Conservation (phyloP, 257 asterid genomes). For the Leptodermis oblonga region DNA sequence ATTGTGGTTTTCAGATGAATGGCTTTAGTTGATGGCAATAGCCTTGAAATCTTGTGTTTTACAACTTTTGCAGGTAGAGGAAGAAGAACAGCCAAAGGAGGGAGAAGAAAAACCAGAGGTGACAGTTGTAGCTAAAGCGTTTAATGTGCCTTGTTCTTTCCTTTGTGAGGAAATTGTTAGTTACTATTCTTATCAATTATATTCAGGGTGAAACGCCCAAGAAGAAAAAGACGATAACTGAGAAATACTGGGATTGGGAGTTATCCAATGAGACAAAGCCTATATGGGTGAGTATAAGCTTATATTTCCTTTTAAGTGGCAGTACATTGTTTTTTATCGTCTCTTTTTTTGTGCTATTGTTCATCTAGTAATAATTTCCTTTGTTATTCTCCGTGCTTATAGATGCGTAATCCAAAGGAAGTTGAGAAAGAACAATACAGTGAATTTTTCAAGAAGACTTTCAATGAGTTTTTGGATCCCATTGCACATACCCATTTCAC, state of each 20-base stretch:
- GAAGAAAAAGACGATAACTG: conserved; percentile 80
- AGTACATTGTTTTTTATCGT: background rate
- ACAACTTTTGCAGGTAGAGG: conserved; percentile 70
- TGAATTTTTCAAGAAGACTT: conserved; percentile 91
- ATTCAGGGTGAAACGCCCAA: conserved; percentile 68
- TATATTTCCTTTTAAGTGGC: background rate
- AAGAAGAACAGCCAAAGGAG: conserved; percentile 89
- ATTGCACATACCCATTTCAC: conserved; percentile 81
- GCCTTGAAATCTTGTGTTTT: background rate
- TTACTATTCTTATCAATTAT: conserved; percentile 4
- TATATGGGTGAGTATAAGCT: conserved; percentile 66
- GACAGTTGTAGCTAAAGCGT: conserved; percentile 15
- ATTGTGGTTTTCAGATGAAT: background rate
- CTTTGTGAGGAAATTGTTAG: background rate
- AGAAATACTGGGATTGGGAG: conserved; percentile 99
- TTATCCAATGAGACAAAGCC: conserved; percentile 93
- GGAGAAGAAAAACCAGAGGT: conserved; percentile 92
- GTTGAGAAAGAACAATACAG: conserved; percentile 88
- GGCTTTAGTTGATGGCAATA: background rate
- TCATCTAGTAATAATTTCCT: background rate
- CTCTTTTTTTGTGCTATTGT: background rate
- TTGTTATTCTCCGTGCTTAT: conserved; percentile 15
- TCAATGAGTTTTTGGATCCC: conserved; percentile 93
- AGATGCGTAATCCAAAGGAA: conserved; percentile 96
- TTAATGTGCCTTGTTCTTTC: background rate